A percentile compares a stretch with the other conserved stretches of the same genome.
These are phyloP conservation scores for Auricularia sp. DNA, from an alignment of 768 basidiomycete genomes.

Conservation along the genomic window DNA sequence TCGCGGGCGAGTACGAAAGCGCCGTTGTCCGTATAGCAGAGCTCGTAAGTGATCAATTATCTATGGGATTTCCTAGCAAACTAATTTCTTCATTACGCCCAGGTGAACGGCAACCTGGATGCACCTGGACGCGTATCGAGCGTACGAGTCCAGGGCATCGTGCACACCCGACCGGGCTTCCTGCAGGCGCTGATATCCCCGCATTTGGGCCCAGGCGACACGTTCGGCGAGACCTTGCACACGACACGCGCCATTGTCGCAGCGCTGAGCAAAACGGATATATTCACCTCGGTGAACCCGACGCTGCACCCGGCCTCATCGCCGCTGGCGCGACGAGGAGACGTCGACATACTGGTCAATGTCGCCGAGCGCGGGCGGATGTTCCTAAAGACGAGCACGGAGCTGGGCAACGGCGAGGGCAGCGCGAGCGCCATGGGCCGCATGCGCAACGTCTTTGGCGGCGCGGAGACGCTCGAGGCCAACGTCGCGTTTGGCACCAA, in stretches of 20 bases:
- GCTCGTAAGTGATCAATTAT: slow-evolving; percentile 34
- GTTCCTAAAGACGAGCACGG: slow-evolving; percentile 75
- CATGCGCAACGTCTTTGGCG: slow-evolving; percentile 82
- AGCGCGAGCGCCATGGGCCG: slow-evolving; percentile 80
- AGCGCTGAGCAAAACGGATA: slow-evolving; percentile 59
- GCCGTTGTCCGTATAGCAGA: slow-evolving; percentile 52
- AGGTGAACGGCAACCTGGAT: slow-evolving; percentile 63
- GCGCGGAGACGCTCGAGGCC: slow-evolving; percentile 80
- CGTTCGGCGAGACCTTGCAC: slow-evolving; percentile 58
- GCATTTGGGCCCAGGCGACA: slow-evolving; percentile 32
- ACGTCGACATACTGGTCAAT: slow-evolving; percentile 74
- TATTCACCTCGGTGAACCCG: slow-evolving; percentile 60
- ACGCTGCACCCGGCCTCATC: slow-evolving; percentile 50
- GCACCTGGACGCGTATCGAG: slow-evolving; percentile 60
- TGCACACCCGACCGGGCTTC: slow-evolving; percentile 67
- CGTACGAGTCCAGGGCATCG: slow-evolving; percentile 74
- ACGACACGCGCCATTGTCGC: slow-evolving; percentile 58
- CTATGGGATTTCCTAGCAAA: too few species aligned
- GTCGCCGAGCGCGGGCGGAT: slow-evolving; percentile 65
- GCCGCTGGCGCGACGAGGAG: slow-evolving; percentile 42
- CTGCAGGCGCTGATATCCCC: slow-evolving; percentile 72
- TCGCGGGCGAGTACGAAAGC: slow-evolving; percentile 72
- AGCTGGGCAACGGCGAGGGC: slow-evolving; percentile 89
- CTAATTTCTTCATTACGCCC: not conserved
- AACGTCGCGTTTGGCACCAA: slow-evolving; percentile 79